Conservation (phyloP, 169 alveolate genomes). For the Neospora caninum region DNA sequence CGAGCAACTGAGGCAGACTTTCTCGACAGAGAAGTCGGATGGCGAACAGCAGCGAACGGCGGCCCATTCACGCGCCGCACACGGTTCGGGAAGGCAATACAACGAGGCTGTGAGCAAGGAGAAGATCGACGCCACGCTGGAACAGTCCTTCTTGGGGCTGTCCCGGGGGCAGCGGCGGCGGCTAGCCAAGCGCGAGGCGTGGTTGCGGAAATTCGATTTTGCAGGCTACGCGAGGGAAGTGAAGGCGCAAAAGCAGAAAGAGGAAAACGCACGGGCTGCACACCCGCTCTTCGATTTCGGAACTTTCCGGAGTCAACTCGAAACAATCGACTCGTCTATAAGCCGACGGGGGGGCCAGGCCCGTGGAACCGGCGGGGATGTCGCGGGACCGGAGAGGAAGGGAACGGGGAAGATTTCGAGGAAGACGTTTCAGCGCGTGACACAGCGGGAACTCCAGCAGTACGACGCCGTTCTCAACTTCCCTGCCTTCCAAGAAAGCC, state of each 20-base stretch:
- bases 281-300: not conserved
- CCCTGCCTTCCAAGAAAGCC: slow-evolving; percentile 14
- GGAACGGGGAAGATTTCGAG: not conserved
- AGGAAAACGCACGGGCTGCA: not conserved
- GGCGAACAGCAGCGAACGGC: not conserved
- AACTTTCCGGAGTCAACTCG: not conserved
- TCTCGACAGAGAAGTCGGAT: not conserved
- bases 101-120: not conserved
- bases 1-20: not conserved
- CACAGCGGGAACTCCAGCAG: not conserved
- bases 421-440: not conserved
- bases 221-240: not conserved
- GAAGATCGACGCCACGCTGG: not conserved
- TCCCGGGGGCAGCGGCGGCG: slow-evolving; percentile 32
- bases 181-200: slow-evolving; percentile 23
- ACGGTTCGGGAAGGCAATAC: too few species aligned
- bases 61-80: too few species aligned
- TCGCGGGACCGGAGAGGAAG: not conserved
- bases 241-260: not conserved
- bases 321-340: not conserved
- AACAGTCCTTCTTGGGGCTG: not conserved
- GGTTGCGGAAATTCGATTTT: slow-evolving; percentile 34
- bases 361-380: not conserved
- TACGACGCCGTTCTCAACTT: not conserved
- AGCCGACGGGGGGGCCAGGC: not conserved